phyloP scores from a whole-genome alignment of 192 early-diverging fungal genomes.

The Umbelopsis sp. region DNA sequence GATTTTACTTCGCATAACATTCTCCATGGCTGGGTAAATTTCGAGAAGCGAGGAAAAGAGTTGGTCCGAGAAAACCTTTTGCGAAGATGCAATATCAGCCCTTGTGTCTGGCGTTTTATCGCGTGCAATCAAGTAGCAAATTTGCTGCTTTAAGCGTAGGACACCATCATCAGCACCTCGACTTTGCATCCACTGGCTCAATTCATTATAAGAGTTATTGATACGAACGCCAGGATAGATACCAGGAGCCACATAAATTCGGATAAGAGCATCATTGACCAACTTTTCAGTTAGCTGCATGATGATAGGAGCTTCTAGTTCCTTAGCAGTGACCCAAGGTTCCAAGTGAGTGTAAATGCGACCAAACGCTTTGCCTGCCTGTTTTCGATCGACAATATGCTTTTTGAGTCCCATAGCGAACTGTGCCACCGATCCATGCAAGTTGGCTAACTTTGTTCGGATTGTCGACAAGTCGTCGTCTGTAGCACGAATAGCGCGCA shows the following conservation, averaged over 20 bases:
- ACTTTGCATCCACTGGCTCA: conserved; percentile 27
- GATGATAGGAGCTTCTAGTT: conserved; percentile 22
- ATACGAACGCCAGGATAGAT: conserved; percentile 28
- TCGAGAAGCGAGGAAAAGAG: not conserved
- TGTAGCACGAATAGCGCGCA: conserved; percentile 42
- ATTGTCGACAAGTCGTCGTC: conserved; percentile 51
- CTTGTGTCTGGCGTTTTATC: conserved; percentile 2
- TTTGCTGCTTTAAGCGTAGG: conserved; percentile 14
- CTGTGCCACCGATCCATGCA: conserved; percentile 18
- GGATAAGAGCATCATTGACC: conserved; percentile 15
- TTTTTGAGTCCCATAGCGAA: conserved; percentile 15
- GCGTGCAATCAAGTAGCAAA: conserved; percentile 18
- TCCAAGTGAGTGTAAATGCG: not conserved
- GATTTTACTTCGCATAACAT: conserved; percentile 1
- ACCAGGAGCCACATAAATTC: conserved; percentile 19
- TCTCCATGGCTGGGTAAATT: not conserved
- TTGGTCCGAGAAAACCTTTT: not conserved
- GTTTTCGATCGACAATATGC: not conserved
- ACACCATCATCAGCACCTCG: conserved; percentile 23
- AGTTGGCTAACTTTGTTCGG: conserved; percentile 34
- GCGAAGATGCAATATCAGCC: not conserved
- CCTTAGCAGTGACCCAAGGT: not conserved
- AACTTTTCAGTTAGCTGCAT: conserved; percentile 34
- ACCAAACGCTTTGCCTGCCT: not conserved
- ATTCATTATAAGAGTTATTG: conserved; percentile 24